These are phyloP conservation scores for Geosmithia flava DNA, from an alignment of 2,329 filamentous ascomycete genomes.

Conservation along the genomic window DNA sequence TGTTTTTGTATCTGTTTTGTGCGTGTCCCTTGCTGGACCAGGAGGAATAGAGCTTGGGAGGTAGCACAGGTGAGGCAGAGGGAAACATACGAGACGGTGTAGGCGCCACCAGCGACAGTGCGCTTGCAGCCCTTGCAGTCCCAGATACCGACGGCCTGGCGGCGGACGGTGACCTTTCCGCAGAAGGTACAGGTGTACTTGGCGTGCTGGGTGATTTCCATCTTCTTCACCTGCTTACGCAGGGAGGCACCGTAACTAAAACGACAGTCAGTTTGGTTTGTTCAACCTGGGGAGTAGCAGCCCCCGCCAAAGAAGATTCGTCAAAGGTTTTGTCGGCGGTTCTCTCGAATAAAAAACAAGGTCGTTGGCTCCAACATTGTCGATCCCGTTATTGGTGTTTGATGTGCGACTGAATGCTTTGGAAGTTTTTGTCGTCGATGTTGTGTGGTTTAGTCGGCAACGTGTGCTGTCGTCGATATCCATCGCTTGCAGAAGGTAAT, in stretches of 20 bases:
- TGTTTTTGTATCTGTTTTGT: not conserved
- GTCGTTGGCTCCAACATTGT: not conserved
- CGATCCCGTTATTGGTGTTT: not conserved
- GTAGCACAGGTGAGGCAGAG: not conserved
- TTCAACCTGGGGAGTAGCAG: not conserved
- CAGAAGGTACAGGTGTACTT: constrained; percentile 97
- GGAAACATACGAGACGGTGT: constrained; percentile 81
- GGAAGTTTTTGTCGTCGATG: not conserved
- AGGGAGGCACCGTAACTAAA: constrained; percentile 94
- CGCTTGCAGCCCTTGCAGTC: constrained; percentile 93
- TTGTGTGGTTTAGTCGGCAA: not conserved
- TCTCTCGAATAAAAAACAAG: not conserved
- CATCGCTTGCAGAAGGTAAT: too few species aligned
- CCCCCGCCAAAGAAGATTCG: not conserved
- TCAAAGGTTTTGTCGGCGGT: not conserved
- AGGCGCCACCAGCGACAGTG: constrained; percentile 64
- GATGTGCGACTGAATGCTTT: not conserved
- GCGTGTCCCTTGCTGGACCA: not conserved
- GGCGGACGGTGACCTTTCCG: constrained; percentile 90
- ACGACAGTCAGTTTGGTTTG: constrained; percentile 11
- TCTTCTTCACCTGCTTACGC: constrained; percentile 95
- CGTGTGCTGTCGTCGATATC: too few species aligned
- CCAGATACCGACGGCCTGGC: constrained; percentile 90
- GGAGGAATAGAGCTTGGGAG: not conserved
- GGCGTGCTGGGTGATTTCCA: constrained; percentile 98